Evolutionary conservation across 306 rosid genomes (phyloP), one percentile per base, ranked within the genome.

Genomic region (Herpetospermum pedunculosum): DNA sequence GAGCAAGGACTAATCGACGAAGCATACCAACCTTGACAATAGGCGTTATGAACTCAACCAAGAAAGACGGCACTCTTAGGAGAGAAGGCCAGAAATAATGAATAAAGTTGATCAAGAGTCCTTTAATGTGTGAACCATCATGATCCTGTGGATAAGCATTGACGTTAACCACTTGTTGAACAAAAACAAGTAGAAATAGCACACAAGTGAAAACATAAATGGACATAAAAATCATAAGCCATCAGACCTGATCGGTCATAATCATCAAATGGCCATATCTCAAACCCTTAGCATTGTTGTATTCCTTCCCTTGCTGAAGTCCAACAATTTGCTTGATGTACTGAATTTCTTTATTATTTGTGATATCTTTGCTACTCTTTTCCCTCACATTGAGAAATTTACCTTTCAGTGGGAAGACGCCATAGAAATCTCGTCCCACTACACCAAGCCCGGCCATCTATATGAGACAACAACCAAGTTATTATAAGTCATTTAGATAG

Each of bases 221-320:
- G 15, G 50, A 44, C 4, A 6, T 18, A 7, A 25, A 8, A 67
- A 57, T 34, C 34, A 49, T 2, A 29, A 63, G 49, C 28, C 47
- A 77, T 77, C 77, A 46, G 37, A 91, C 98, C 97, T 93, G 98
- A 89, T 93, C 98, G n/a, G 98, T 88, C 98, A 93, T 93, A 29
- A 93, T 93, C 98, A 93, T 93, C 79, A 93, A 78, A 77, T 91
- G 97, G 15, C 98, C 98, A 58, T 93, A 93, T 93, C 98, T 91
- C 77, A 94, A 69, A 58, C 97, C 85, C 80, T 85, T 89, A 25
- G 82, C 82, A 37, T 5, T 88, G 40, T 37, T 64, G 77, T 94
- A 94, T 75, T 91, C 90, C 76, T 94, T 94, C 70, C 87, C 88
- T 81, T 94, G 97, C 78, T 94, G 98, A 80, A 94, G 84, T 28